Percentiles rank a stretch among this genome's conserved stretches.
These are phyloP conservation scores for Aspergillus ostianus DNA, from an alignment of 495 filamentous ascomycete species.

Conservation along the genomic window DNA sequence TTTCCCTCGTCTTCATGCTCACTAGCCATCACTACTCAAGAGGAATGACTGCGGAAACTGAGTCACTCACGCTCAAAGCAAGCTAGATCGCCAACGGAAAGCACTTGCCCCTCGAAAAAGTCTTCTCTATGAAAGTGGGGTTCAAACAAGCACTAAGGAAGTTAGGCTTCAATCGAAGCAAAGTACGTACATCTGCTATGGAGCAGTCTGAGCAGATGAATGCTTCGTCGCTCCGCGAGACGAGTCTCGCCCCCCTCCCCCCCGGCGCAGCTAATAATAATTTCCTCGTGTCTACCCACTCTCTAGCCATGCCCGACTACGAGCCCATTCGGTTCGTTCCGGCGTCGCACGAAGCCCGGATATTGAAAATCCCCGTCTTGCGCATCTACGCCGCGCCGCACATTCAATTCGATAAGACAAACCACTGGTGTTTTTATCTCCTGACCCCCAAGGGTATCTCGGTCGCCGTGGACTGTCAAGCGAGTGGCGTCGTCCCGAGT, in stretches of 20 bases:
- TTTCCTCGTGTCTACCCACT: background rate
- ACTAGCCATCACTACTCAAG: background rate
- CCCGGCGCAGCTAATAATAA: background rate
- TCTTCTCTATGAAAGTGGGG: background rate
- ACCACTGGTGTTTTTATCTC: slow-evolving; percentile 23
- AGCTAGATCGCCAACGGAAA: background rate
- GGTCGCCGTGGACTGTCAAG: slow-evolving; percentile 12
- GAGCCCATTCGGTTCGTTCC: slow-evolving; percentile 17
- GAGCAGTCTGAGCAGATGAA: background rate
- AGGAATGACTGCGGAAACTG: background rate
- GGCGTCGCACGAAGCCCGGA: slow-evolving; percentile 6
- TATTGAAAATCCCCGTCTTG: slow-evolving; percentile 8
- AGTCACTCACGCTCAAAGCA: background rate
- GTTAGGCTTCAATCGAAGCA: background rate
- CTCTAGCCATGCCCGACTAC: slow-evolving; percentile 12
- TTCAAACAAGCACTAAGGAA: background rate
- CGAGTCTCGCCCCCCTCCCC: background rate
- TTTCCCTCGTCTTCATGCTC: background rate
- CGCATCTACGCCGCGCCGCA: slow-evolving; percentile 7
- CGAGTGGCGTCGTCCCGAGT: slow-evolving; percentile 9
- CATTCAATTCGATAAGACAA: slow-evolving; percentile 6
- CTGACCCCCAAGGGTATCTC: background rate
- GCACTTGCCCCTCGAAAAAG: background rate
- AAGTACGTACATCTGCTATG: background rate
- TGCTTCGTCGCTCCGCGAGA: background rate